These are phyloP conservation scores for Sisymbrium irio DNA, from an alignment of 345 rosid genomes.

Conservation along the genomic window DNA sequence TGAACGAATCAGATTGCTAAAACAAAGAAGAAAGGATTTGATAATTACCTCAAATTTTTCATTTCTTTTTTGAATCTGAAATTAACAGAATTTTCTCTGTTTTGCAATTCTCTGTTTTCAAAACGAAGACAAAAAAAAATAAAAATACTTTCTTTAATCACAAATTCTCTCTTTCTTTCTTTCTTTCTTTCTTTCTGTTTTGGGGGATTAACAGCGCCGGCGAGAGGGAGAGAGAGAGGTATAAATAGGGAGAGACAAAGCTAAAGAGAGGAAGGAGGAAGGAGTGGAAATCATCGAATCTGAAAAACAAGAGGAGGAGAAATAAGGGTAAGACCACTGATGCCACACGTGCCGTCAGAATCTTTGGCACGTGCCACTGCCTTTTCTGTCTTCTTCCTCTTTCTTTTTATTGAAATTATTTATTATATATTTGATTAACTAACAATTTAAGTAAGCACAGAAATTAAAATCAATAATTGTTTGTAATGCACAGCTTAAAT, in stretches of 20 bases:
- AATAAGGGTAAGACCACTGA: slow-evolving; percentile 16
- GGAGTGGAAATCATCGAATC: slow-evolving; percentile 37
- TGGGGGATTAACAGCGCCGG: slow-evolving; percentile 47
- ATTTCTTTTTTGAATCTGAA: slow-evolving; percentile 10
- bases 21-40: not conserved
- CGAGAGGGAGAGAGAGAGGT: slow-evolving; percentile 28
- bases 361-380: slow-evolving; percentile 39
- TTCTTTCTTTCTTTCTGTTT: too few species aligned
- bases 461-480: not conserved
- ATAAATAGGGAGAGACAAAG: slow-evolving; percentile 1
- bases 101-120: too few species aligned
- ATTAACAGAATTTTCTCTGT: not conserved
- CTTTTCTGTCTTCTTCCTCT: not conserved
- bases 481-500: slow-evolving; percentile 3
- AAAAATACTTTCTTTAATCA: not conserved
- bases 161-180: too few species aligned
- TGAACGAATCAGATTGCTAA: not conserved
- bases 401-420: not conserved
- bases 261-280: slow-evolving; percentile 19
- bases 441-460: not conserved
- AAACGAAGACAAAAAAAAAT: not conserved
- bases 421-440: not conserved
- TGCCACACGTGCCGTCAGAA: slow-evolving; percentile 35
- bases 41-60: slow-evolving; percentile 7
- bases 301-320: slow-evolving; percentile 29